These are phyloP conservation scores for Diutina sp. DNA, from an alignment of 1,139 yeast genomes.

Conservation along the genomic window DNA sequence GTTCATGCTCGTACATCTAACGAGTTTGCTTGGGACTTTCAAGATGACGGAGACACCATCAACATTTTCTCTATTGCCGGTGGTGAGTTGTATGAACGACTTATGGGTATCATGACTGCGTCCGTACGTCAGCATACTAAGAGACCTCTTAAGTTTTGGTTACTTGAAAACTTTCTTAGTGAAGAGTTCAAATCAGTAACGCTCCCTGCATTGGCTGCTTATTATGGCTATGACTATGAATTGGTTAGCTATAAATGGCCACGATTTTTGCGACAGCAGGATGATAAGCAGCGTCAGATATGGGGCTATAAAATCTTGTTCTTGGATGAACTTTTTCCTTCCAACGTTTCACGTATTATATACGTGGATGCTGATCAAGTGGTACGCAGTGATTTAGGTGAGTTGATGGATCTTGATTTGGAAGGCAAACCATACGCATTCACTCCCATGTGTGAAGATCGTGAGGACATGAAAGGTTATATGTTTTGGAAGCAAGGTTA, in stretches of 20 bases:
- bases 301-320: conserved; percentile 87
- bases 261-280: conserved; percentile 66
- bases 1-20: neutral
- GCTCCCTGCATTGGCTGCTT: conserved; percentile 48
- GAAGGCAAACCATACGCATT: conserved; percentile 77
- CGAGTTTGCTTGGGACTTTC: neutral
- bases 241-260: conserved; percentile 87
- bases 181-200: conserved; percentile 45
- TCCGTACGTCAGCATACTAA: conserved; percentile 56
- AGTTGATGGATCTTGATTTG: conserved; percentile 51
- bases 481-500: conserved; percentile 92
- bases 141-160: conserved; percentile 72
- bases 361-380: conserved; percentile 83
- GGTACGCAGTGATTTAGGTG: conserved; percentile 60
- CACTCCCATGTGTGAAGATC: conserved; percentile 79
- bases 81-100: conserved; percentile 65
- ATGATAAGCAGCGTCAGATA: conserved; percentile 63
- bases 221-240: conserved; percentile 53
- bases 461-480: conserved; percentile 71
- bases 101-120: conserved; percentile 64
- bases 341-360: conserved; percentile 56
- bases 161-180: conserved; percentile 68
- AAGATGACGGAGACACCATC: conserved; percentile 18
- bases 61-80: conserved; percentile 79
- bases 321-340: conserved; percentile 79